Base-by-base conservation (phyloP, 2,329 filamentous ascomycete genomes). In the Aspergillus vadensis region DNA sequence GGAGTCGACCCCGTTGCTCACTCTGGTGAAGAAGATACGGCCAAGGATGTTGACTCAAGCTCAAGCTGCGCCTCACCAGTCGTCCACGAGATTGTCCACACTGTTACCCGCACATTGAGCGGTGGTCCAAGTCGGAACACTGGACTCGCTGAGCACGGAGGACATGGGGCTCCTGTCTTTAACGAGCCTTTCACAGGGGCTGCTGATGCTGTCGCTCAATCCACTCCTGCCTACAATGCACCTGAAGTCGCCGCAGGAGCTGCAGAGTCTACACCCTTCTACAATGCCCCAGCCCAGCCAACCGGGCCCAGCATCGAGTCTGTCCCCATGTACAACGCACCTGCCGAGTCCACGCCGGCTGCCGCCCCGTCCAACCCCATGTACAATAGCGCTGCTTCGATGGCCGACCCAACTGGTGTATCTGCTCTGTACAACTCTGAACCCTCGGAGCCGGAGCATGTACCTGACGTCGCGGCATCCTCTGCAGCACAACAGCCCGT, bases 41-140 rank as follows among this genome's bases (percentile, higher is more conserved):
- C n/a, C 3, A 30, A 58, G 39, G 50, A 19, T 1, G 27, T 48
- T 30, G 27, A 36, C 32, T 14, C 32, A 6, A 32, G 10, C 30
- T 36, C 32, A 36, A 36, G 32, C 32, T 25, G 21, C 17, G 5
- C 57, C 54, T 49, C 60, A 52, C 2, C 51, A 54, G 38, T n/a
- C 7, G 54, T 59, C 1, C 64, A 67, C 12, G 62, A 73, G 49
- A 63, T 73, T 17, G 68, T 72, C 5, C 69, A 59, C 47, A 74
- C 72, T 0, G 64, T 74, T 19, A 73, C 70, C n/a, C 65, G 64
- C 60, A 72, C 70, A 2, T 14, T 57, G 48, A 19, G 27, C 30
- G 23, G 32, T 43, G 2, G 32, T 7, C 21, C 55, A 14, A 68
- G 64, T 2, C 32, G 32, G 32, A 39, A 65, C 47, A 69, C 65